Conservation (phyloP, 2,329 filamentous ascomycete genomes). For the Claviceps sp. region DNA sequence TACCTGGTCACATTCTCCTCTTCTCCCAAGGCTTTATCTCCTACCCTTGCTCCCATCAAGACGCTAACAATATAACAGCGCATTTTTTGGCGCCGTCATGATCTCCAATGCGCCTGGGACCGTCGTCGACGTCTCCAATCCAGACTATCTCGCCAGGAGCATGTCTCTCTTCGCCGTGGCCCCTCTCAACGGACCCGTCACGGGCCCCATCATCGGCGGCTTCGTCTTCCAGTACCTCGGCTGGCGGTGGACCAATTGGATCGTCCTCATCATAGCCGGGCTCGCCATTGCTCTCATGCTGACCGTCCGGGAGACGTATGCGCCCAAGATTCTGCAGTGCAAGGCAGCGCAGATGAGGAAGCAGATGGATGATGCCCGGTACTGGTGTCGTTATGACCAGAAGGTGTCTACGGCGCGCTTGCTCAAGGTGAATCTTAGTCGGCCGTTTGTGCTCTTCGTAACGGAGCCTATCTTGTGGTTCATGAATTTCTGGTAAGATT, state of each 20-base stretch:
- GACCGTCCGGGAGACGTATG: constrained; percentile 61
- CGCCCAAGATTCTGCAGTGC: constrained; percentile 53
- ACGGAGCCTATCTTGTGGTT: constrained; percentile 72
- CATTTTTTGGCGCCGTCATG: constrained; percentile 56
- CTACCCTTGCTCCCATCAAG: neutral
- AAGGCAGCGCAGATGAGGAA: constrained; percentile 52
- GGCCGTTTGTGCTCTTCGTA: constrained; percentile 64
- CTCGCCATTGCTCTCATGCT: constrained; percentile 45
- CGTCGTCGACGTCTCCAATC: constrained; percentile 68
- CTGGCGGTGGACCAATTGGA: constrained; percentile 83
- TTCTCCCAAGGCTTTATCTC: neutral
- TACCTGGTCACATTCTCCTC: too few relatives aligned
- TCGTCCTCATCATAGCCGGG: constrained; percentile 59
- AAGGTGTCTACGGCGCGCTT: constrained; percentile 49
- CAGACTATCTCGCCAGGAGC: constrained; percentile 69
- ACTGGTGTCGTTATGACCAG: constrained; percentile 72
- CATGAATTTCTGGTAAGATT: constrained; percentile 48
- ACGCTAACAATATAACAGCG: constrained; percentile 7
- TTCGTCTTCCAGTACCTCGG: constrained; percentile 59
- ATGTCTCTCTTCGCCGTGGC: constrained; percentile 59
- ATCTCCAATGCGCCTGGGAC: constrained; percentile 74
- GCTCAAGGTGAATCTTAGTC: constrained; percentile 60
- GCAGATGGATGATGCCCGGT: constrained; percentile 56
- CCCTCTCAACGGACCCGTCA: constrained; percentile 60
- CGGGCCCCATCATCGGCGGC: constrained; percentile 48